Evolutionary conservation across 768 basidiomycete species (phyloP).

Genomic region (Pleurotus citrinopileatus): DNA sequence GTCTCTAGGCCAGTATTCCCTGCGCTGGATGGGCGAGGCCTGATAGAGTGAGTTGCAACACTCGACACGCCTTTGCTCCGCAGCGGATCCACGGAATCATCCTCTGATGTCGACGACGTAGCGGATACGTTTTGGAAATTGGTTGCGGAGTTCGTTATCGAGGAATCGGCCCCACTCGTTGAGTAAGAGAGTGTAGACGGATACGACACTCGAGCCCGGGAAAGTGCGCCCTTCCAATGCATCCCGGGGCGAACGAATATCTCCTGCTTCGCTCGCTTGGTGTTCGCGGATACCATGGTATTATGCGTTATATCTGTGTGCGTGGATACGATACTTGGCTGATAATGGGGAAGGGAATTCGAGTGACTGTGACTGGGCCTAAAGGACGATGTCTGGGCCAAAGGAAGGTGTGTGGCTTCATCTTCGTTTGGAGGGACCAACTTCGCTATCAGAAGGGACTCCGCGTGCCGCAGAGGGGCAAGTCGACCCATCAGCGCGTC

Average conservation of each 20-base stretch:
- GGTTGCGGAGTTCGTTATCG: not conserved
- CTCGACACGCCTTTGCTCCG: slow-evolving; percentile 14
- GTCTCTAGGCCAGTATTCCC: slow-evolving; percentile 45
- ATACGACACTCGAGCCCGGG: slow-evolving; percentile 37
- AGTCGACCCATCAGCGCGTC: slow-evolving; percentile 62
- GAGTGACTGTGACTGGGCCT: not conserved
- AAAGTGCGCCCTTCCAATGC: slow-evolving; percentile 61
- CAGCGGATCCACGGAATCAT: slow-evolving; percentile 6
- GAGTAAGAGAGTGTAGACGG: slow-evolving; percentile 13
- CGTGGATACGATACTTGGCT: slow-evolving; percentile 2
- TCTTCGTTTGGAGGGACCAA: slow-evolving; percentile 69
- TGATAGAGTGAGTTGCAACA: slow-evolving; percentile 1
- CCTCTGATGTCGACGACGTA: slow-evolving; percentile 12
- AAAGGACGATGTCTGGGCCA: not conserved
- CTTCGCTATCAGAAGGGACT: slow-evolving; percentile 64
- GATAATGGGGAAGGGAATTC: slow-evolving; percentile 1
- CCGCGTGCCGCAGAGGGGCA: slow-evolving; percentile 65
- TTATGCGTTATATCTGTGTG: slow-evolving; percentile 10
- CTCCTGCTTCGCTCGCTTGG: slow-evolving; percentile 34
- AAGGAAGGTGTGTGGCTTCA: slow-evolving; percentile 39
- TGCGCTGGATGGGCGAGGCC: slow-evolving; percentile 37
- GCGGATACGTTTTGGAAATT: not conserved
- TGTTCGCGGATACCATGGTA: slow-evolving; percentile 15
- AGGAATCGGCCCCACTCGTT: not conserved
- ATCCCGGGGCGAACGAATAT: slow-evolving; percentile 63